Base-by-base conservation (phyloP, 306 rosid genomes). In the Corylus avellana region DNA sequence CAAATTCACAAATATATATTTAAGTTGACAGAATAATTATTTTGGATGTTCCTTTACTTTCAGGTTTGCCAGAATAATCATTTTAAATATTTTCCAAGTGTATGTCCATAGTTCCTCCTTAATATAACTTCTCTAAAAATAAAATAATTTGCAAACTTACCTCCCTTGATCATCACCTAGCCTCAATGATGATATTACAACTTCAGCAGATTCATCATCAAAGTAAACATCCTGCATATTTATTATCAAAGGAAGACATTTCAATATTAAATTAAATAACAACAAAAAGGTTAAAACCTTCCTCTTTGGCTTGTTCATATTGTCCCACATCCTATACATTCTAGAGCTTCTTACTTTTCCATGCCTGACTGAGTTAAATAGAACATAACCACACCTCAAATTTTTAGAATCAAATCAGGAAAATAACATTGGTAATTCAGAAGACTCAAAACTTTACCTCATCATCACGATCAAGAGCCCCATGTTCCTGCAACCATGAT, bases 101-200 rank as follows among this genome's bases (percentile, higher is more conserved):
- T 4, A 68, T 18, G 51, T 29, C 29, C 25, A n/a, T 3, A 68
- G 20, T 18, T 68, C 72, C n/a, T 42, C 20, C 1, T 37, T 42
- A 12, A 42, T 39, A n/a, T 8, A 42, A 13, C 42, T 68, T 68
- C 49, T 17, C 71, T 17, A 68, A 68, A 68, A 25, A 68, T 42
- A 49, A 68, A 42, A 42, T 42, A 5, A 53, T 37, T 81, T 54
- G 16, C 50, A 74, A 81, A 87, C 97, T 85, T 74, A 96, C 99
- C 99, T 93, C 84, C 99, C 99, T 80, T 93, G 94, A 62, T 96
- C 99, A 82, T 93, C 98, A 68, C 97, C 88, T 17, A 96, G 98
- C 83, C 98, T 88, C 64, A 96, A 84, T 75, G 97, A 91, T 22
- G 99, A 96, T 88, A 96, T 91, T 68, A 91, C 97, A 25, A 93